Conservation (phyloP, 202 grass and related monocot genomes). For the Schoenoplectus tabernaemontani region DNA sequence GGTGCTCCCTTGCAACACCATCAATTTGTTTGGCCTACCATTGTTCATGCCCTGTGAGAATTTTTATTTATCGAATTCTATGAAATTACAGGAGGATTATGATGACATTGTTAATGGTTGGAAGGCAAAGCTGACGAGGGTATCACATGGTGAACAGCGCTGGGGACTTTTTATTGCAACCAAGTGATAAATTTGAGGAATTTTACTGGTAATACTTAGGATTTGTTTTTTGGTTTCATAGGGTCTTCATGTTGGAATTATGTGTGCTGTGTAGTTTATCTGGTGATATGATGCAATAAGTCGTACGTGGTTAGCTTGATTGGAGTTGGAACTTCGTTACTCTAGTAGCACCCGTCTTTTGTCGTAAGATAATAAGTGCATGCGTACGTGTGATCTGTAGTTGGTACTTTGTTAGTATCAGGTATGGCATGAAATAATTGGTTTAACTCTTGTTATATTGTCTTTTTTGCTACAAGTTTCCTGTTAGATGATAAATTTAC, state of each 20-base stretch:
- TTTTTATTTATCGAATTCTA: constrained; percentile 10
- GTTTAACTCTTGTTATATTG: not conserved
- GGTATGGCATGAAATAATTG: not conserved
- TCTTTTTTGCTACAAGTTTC: not conserved
- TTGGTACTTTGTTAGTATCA: not conserved
- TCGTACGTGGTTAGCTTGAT: not conserved
- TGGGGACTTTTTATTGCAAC: constrained; percentile 83
- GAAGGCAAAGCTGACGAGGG: constrained; percentile 90
- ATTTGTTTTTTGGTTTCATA: not conserved
- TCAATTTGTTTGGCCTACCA: not conserved
- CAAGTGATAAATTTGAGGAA: constrained; percentile 31
- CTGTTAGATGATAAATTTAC: not conserved
- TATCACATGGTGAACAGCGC: constrained; percentile 69
- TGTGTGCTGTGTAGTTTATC: not conserved
- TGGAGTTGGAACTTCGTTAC: not conserved
- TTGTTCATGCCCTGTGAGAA: not conserved
- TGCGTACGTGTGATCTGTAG: not conserved
- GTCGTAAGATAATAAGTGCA: not conserved
- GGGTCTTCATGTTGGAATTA: not conserved
- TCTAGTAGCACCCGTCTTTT: not conserved
- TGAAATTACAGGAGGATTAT: constrained; percentile 67
- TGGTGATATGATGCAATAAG: not conserved
- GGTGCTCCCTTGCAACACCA: not conserved
- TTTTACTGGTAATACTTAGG: not conserved
- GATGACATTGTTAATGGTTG: constrained; percentile 76